Percentiles rank a stretch among this genome's conserved stretches.
These are phyloP conservation scores for Xanthoparmelia taractica DNA, from an alignment of 495 filamentous ascomycete species.

Conservation along the genomic window DNA sequence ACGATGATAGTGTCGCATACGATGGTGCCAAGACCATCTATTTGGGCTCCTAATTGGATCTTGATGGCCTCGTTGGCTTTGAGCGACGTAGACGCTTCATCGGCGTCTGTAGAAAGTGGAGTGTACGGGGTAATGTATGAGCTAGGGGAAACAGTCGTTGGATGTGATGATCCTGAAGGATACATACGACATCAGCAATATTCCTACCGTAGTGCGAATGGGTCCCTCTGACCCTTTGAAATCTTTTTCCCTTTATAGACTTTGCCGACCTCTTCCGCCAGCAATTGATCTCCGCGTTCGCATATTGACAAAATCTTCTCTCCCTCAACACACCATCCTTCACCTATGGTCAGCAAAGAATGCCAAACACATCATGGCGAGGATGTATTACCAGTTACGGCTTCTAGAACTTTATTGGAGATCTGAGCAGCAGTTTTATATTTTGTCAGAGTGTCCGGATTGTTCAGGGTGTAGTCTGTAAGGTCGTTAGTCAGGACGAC, in stretches of 20 bases:
- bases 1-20: slow-evolving; percentile 88
- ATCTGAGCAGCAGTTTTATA: slow-evolving; percentile 95
- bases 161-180: slow-evolving; percentile 70
- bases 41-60: slow-evolving; percentile 96
- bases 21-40: slow-evolving; percentile 94
- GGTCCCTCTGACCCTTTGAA: slow-evolving; percentile 55
- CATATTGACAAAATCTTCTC: slow-evolving; percentile 88
- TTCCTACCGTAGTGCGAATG: neutral
- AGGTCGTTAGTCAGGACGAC: neutral
- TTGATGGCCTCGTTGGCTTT: slow-evolving; percentile 83
- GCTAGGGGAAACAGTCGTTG: slow-evolving; percentile 89
- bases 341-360: slow-evolving; percentile 25
- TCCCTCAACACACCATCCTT: slow-evolving; percentile 73
- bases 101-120: slow-evolving; percentile 71
- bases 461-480: slow-evolving; percentile 86
- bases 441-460: slow-evolving; percentile 96
- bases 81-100: slow-evolving; percentile 69
- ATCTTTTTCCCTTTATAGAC: slow-evolving; percentile 99
- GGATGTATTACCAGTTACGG: slow-evolving; percentile 52
- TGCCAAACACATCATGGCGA: neutral
- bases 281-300: slow-evolving; percentile 87
- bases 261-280: slow-evolving; percentile 88
- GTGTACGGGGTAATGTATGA: slow-evolving; percentile 97
- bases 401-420: slow-evolving; percentile 87
- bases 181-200: slow-evolving; percentile 14